Conservation (phyloP, 768 basidiomycete species). For the Xerocomellus chrysenteron region DNA sequence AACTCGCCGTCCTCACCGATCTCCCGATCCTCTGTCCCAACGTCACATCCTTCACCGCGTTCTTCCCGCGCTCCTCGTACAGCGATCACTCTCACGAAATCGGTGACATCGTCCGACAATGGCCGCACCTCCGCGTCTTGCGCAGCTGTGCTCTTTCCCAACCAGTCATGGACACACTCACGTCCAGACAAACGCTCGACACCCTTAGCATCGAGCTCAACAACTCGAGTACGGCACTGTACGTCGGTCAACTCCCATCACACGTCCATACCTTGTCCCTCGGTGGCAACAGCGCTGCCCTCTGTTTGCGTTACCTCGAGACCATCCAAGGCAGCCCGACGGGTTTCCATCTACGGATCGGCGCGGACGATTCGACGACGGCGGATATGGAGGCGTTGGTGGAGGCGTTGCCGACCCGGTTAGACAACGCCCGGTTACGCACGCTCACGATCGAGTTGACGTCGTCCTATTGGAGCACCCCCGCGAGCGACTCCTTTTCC, state of each 20-base stretch:
- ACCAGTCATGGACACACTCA: conserved; percentile 19
- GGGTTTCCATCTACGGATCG: conserved; percentile 21
- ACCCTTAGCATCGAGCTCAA: conserved; percentile 28
- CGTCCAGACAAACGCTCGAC: conserved; percentile 9
- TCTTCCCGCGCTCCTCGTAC: no score
- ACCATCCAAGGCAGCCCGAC: conserved; percentile 18
- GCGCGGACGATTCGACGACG: conserved; percentile 25
- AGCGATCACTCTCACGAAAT: no score
- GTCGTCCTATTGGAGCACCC: conserved; percentile 10
- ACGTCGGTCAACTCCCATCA: no score
- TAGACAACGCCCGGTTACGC: conserved; percentile 12
- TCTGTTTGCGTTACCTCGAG: conserved; percentile 23
- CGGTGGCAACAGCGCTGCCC: conserved; percentile 17
- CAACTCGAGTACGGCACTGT: not conserved
- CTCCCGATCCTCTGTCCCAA: no score
- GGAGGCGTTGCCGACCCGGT: conserved; percentile 5
- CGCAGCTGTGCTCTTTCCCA: conserved; percentile 23
- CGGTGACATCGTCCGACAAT: conserved; percentile 19
- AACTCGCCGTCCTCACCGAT: no score
- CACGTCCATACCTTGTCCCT: no score
- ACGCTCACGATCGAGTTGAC: conserved; percentile 23
- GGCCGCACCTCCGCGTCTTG: conserved; percentile 18
- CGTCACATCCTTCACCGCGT: no score
- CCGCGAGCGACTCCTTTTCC: no score
- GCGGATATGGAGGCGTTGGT: conserved; percentile 6